phyloP scores from a whole-genome alignment of 2,329 filamentous ascomycete genomes.

The Trichocomaceae sp. region DNA sequence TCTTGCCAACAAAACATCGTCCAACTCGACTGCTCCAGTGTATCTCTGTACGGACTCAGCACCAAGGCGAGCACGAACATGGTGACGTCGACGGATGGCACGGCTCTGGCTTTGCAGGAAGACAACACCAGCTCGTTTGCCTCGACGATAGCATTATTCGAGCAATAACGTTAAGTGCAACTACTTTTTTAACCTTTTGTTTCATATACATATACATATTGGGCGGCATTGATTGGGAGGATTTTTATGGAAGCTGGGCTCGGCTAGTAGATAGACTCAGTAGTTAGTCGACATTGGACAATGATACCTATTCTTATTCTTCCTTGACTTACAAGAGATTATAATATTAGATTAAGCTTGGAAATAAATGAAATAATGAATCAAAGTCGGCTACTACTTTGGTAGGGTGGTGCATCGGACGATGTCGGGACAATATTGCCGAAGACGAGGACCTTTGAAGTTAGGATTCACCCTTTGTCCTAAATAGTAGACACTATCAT shows the following conservation, averaged over 20 bases:
- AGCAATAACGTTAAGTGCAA: conserved; percentile 19
- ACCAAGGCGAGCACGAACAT: conserved; percentile 72
- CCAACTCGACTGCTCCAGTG: conserved; percentile 58
- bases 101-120: conserved; percentile 30
- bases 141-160: conserved; percentile 40
- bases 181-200: too few species aligned
- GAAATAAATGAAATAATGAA: too few species aligned
- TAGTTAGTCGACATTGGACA: too few species aligned
- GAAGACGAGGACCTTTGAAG: too few species aligned
- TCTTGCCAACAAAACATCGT: conserved; percentile 75
- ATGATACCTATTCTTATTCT: too few species aligned
- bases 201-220: conserved; percentile 9
- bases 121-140: conserved; percentile 40
- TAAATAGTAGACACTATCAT: too few species aligned
- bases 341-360: too few species aligned
- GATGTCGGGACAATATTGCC: conserved; percentile 1
- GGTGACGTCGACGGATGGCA: conserved; percentile 46
- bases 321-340: too few species aligned
- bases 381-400: too few species aligned
- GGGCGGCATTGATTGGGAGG: neutral
- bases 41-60: conserved; percentile 62
- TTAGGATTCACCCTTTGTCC: too few species aligned
- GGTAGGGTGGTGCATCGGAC: neutral
- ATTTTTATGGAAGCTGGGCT: too few species aligned
- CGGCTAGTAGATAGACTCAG: too few species aligned